phyloP scores from a whole-genome alignment of 2,329 filamentous ascomycete genomes.

The Venturia effusa region DNA sequence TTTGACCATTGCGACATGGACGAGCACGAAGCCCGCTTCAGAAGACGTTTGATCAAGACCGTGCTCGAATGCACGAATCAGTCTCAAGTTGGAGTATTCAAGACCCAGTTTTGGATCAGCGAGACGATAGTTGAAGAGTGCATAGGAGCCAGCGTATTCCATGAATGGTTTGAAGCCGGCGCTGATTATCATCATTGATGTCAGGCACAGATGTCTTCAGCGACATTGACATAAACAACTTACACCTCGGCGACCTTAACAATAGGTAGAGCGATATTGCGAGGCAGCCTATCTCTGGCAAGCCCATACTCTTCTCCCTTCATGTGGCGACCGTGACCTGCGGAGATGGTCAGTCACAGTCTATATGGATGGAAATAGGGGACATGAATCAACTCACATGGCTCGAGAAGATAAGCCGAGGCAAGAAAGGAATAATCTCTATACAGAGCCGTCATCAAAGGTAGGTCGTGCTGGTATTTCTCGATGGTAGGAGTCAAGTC shows the following conservation, averaged over 20 bases:
- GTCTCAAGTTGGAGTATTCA: constrained; percentile 55
- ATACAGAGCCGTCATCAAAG: constrained; percentile 75
- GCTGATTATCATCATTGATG: constrained; percentile 28
- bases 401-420: constrained; percentile 82
- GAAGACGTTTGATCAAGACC: constrained; percentile 79
- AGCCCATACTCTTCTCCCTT: constrained; percentile 66
- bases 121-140: constrained; percentile 53
- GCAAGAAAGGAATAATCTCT: constrained; percentile 87
- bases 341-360: background rate
- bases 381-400: constrained; percentile 66
- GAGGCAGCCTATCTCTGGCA: constrained; percentile 61
- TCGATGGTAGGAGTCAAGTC: constrained; percentile 67
- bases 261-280: constrained; percentile 68
- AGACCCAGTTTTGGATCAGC: constrained; percentile 43
- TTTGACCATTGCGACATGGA: constrained; percentile 91
- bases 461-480: constrained; percentile 59
- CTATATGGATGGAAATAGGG: background rate
- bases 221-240: constrained; percentile 30
- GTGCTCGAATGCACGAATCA: constrained; percentile 83
- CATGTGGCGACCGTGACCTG: constrained; percentile 24
- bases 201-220: background rate
- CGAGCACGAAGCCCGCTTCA: constrained; percentile 91
- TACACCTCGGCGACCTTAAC: constrained; percentile 77
- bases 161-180: constrained; percentile 82
- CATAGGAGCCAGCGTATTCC: constrained; percentile 62